phyloP scores from a whole-genome alignment of 1,284 basidiomycete genomes.

The Irpex lacteus region DNA sequence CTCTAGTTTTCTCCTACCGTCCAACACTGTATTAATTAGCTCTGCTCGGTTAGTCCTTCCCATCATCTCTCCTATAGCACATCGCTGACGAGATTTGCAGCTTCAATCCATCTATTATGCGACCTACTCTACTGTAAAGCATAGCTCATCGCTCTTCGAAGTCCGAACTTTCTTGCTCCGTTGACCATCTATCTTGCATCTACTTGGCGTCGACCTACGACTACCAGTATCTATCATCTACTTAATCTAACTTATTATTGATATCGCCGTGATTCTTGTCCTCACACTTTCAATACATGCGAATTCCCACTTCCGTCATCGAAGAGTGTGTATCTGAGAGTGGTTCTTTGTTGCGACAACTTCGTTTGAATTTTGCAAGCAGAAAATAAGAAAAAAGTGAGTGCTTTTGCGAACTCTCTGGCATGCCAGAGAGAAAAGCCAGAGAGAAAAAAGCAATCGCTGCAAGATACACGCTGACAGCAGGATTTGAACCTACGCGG shows the following conservation, averaged over 20 bases:
- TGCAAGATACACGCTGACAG: too few species aligned
- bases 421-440: background rate
- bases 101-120: background rate
- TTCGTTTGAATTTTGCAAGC: too few species aligned
- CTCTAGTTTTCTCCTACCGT: background rate
- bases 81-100: background rate
- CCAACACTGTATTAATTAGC: background rate
- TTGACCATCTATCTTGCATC: background rate
- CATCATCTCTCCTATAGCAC: too few species aligned
- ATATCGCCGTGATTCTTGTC: background rate
- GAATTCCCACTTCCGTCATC: too few species aligned
- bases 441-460: too few species aligned
- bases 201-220: background rate
- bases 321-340: too few species aligned
- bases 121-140: background rate
- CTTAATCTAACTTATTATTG: background rate
- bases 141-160: background rate
- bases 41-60: background rate
- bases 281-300: too few species aligned
- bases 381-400: too few species aligned
- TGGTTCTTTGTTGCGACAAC: too few species aligned
- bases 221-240: background rate
- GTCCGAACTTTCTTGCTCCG: background rate
- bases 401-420: too few species aligned
- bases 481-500: constrained; percentile 81